These are phyloP conservation scores for Paramecium sexaurelia DNA, from an alignment of 73 alveolate genomes.

Conservation along the genomic window DNA sequence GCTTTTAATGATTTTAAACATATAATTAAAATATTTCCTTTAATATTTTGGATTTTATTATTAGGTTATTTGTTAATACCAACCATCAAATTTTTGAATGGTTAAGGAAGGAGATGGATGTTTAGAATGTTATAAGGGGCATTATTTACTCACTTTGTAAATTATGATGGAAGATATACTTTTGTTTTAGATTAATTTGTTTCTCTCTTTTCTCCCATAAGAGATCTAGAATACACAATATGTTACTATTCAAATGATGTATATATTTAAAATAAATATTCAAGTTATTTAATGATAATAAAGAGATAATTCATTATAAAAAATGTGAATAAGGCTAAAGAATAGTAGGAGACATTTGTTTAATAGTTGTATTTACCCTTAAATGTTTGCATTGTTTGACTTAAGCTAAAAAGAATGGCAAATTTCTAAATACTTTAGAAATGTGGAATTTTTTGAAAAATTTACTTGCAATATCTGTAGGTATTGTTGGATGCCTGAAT, in stretches of 20 bases:
- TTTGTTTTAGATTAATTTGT: conserved; percentile 33
- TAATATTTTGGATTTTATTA: neutral
- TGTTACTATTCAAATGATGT: neutral
- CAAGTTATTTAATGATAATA: neutral
- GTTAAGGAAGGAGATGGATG: conserved; percentile 41
- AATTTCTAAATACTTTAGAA: neutral
- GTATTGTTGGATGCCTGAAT: neutral
- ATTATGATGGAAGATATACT: conserved; percentile 28
- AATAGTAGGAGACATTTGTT: neutral
- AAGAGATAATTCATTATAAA: neutral
- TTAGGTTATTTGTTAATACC: neutral
- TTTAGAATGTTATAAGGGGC: conserved; percentile 17
- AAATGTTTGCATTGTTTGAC: conserved; percentile 24
- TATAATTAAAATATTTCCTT: neutral
- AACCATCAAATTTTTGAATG: neutral
- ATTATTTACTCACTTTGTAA: neutral
- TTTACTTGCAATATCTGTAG: conserved; percentile 8
- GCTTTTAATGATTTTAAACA: neutral
- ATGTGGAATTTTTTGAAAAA: conserved; percentile 30
- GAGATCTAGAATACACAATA: conserved; percentile 27
- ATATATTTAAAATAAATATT: neutral
- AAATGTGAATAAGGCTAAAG: neutral
- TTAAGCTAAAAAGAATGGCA: neutral
- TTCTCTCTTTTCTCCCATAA: neutral
- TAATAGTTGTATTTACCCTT: neutral